These are phyloP conservation scores for Petunia secreta DNA, from an alignment of 257 asterid species.

Conservation along the genomic window DNA sequence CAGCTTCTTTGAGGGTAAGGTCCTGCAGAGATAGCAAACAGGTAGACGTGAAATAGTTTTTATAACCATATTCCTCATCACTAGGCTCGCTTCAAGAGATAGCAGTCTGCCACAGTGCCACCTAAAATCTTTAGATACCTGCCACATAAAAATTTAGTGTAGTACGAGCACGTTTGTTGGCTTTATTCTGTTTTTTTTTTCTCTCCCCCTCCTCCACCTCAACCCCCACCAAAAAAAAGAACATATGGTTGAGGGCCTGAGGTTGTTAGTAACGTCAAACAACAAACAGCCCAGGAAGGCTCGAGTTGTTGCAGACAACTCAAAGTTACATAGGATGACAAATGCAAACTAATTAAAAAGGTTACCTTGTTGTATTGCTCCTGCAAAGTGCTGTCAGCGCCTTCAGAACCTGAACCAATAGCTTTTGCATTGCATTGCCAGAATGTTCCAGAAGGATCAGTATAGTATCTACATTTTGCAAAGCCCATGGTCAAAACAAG, in stretches of 20 bases:
- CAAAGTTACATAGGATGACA: neutral
- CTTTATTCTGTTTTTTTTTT: too few species aligned
- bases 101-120: neutral
- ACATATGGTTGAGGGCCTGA: too few species aligned
- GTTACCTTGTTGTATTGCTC: constrained; percentile 85
- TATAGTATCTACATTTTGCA: constrained; percentile 57
- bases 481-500: neutral
- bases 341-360: neutral
- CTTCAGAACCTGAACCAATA: constrained; percentile 92
- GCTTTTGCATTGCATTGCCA: constrained; percentile 97
- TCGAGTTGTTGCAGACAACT: too few species aligned
- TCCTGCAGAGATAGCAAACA: constrained; percentile 45
- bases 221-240: too few species aligned
- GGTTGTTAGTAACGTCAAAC: too few species aligned
- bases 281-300: too few species aligned
- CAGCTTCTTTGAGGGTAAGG: constrained; percentile 76
- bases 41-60: neutral
- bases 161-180: neutral
- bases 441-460: constrained; percentile 92
- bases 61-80: neutral
- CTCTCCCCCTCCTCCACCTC: too few species aligned
- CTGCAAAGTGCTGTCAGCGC: constrained; percentile 96
- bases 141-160: neutral
- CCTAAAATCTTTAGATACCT: too few species aligned
- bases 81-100: neutral